phyloP scores from a whole-genome alignment of 768 basidiomycete species.

The Boletellus ananas region DNA sequence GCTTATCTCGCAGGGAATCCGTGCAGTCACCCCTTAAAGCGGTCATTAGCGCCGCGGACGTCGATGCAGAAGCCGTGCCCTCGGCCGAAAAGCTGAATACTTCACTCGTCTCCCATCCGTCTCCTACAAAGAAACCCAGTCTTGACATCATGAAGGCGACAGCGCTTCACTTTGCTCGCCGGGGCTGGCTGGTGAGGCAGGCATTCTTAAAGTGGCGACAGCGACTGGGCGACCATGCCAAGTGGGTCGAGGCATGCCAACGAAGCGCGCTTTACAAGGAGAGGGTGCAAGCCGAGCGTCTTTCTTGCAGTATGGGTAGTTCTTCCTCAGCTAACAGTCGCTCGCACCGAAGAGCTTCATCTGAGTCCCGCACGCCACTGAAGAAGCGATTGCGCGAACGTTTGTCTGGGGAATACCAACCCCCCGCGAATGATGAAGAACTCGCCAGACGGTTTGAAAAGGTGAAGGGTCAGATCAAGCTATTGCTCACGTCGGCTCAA shows the following conservation, averaged over 20 bases:
- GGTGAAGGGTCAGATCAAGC: slow-evolving; percentile 36
- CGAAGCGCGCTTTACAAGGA: slow-evolving; percentile 60
- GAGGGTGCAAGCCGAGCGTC: slow-evolving; percentile 39
- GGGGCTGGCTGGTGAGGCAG: slow-evolving; percentile 38
- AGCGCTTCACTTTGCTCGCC: slow-evolving; percentile 42
- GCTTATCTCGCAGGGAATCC: slow-evolving; percentile 23
- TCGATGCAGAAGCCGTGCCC: slow-evolving; percentile 7
- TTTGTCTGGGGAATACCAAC: slow-evolving; percentile 42
- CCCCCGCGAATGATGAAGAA: slow-evolving; percentile 60
- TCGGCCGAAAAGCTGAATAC: slow-evolving; percentile 4
- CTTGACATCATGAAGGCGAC: slow-evolving; percentile 34
- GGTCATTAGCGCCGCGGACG: slow-evolving; percentile 8
- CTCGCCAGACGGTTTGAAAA: slow-evolving; percentile 64
- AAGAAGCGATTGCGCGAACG: slow-evolving; percentile 35
- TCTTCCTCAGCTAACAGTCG: slow-evolving; percentile 22
- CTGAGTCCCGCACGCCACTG: slow-evolving; percentile 20
- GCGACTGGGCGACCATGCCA: slow-evolving; percentile 41
- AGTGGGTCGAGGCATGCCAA: slow-evolving; percentile 59
- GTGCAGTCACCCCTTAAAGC: slow-evolving; percentile 23
- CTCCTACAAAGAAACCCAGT: slow-evolving; percentile 11
- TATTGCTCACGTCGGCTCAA: slow-evolving; percentile 1
- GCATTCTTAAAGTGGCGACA: slow-evolving; percentile 47
- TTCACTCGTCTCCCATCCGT: background rate
- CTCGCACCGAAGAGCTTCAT: slow-evolving; percentile 8
- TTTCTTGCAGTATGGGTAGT: slow-evolving; percentile 25